Base-by-base conservation (phyloP, 345 rosid species). In the Salix caprea region DNA sequence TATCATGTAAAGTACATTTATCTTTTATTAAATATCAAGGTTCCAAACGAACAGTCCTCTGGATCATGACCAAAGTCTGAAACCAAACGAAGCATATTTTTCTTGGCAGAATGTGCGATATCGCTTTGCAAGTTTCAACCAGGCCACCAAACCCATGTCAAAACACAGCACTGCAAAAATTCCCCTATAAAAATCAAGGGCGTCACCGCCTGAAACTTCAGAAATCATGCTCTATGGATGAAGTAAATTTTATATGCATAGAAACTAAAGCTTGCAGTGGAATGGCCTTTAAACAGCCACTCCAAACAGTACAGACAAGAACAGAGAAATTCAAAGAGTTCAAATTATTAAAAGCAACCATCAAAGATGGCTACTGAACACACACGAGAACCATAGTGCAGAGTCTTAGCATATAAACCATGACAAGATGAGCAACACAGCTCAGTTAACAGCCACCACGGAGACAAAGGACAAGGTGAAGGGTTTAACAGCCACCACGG, bases 401-500 rank as follows among this genome's bases (percentile, higher is more conserved):
- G 34, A 6, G 14, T 65, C 4, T 3, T 46, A 12, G 50, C 18
- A 46, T 46, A 46, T 12, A 14, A 46, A 46, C 50, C 50, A 44
- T 14, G 16, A 44, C 50, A 46, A 1, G 5, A 3, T 13, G 16
- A 46, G 16, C 14, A 39, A 32, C 37, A 23, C 36, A 28, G 13
- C 26, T 65, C 37, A 34, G 8, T 78, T 65, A 84, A 65, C 78
- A 79, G 36, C 91, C 91, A 2, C 91, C 91, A 23, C 89, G 88
- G 46, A 88, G 91, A 60, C 91, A 88, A 14, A 84, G 91, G 75
- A 88, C 91, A 56, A 88, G 67, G 24, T 86, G 89, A 26, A 88
- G 81, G 2, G 91, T 88, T 28, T 28, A 28, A 28, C 30, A 28
- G 30, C 30, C 30, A 2, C 91, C 91, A 23, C 89, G 88, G 46